Conservation (phyloP, 2,329 filamentous ascomycete species). For the Trichoderma endophyticum region DNA sequence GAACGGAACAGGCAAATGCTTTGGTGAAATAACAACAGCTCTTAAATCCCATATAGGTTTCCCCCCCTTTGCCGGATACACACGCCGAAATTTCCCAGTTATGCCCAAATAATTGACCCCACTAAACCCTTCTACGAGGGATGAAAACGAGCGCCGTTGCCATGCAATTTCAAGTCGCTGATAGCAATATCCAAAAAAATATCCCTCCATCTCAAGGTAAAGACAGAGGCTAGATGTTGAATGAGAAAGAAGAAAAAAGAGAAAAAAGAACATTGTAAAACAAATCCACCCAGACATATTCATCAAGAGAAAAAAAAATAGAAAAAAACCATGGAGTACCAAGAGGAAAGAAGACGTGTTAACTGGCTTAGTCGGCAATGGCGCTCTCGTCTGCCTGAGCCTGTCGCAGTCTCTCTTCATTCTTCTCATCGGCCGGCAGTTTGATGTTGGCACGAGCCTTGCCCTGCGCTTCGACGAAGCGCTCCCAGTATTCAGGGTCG, state of each 20-base stretch:
- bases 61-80: neutral
- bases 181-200: constrained; percentile 1
- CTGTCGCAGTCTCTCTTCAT: constrained; percentile 19
- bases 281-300: neutral
- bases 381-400: constrained; percentile 39
- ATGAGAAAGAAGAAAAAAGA: neutral
- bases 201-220: neutral
- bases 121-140: neutral
- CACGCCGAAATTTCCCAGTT: constrained; percentile 21
- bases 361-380: constrained; percentile 36
- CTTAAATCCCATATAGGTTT: neutral
- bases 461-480: constrained; percentile 60
- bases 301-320: neutral
- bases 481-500: constrained; percentile 64
- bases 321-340: neutral
- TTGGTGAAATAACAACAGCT: neutral
- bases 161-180: constrained; percentile 20
- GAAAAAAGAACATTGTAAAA: neutral
- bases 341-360: neutral
- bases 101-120: constrained; percentile 19
- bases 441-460: constrained; percentile 55
- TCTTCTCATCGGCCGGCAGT: constrained; percentile 27
- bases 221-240: neutral
- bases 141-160: constrained; percentile 28
- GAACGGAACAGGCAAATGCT: neutral